Evolutionary conservation across 495 filamentous ascomycete species (phyloP), one percentile per base, ranked within the genome.

Genomic region (Penicillium waksmanii): DNA sequence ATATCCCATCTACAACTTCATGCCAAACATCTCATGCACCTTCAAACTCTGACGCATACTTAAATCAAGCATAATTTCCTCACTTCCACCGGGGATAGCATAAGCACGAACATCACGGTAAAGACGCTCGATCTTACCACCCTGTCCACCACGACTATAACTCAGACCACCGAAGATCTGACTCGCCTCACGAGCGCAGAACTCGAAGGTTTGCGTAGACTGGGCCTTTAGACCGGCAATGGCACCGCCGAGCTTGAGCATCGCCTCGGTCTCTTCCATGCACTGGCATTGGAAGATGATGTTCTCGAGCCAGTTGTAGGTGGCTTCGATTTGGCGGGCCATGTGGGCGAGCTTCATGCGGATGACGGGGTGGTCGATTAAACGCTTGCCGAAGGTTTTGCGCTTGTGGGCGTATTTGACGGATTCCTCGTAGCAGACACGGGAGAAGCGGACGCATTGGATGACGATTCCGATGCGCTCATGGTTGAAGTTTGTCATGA

Each of bases 401-500:
- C 95, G 92, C 85, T 97, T 97, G 86, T 96, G 87, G 34, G 91
- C 94, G 79, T 97, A 98, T 70, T 96, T 96, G 73, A 97, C 83
- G 13, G 89, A 88, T 74, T 98, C 95, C 71, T 98, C 94, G 77
- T 90, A 97, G 85, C 93, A 97, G 58, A 98, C 95, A 68, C 95
- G 92, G 34, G 91, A 86, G 85, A 98, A 98, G 57, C 95, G 93
- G 54, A 95, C 71, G 62, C 88, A 96, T 77, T 98, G 95, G 80
- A 98, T 98, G 76, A 97, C 92, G 74, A 98, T 98, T 49, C 95
- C 95, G 61, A 98, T 92, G 52, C 95, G 89, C 78, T 98, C 95
- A 82, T 98, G 95, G 83, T 98, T 98, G 82, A 98, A 98, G 82
- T 98, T 98, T 58, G 92, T 96, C 92, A 97, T 96, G 79, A 96